A percentile compares a stretch with the other conserved stretches of the same genome.
phyloP scores from a whole-genome alignment of 768 basidiomycete species.

The Lactarius vividus region DNA sequence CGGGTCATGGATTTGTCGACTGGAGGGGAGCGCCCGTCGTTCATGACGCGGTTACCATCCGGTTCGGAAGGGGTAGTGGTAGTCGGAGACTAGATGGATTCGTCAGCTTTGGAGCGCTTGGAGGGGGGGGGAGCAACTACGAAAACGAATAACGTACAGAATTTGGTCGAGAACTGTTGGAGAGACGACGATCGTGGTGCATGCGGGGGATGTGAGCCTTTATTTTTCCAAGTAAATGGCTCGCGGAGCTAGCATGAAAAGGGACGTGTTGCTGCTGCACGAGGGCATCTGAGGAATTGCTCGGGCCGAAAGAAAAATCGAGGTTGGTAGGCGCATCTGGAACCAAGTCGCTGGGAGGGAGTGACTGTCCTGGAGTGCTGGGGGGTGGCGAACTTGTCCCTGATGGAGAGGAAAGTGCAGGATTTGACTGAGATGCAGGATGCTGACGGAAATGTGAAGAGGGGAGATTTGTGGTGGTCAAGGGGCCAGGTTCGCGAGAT shows the following conservation, averaged over 20 bases:
- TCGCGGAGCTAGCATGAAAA: constrained; percentile 24
- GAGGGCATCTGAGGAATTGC: constrained; percentile 38
- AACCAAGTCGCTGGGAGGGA: constrained; percentile 42
- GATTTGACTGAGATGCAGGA: constrained; percentile 45
- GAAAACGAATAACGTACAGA: constrained; percentile 30
- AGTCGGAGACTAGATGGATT: constrained; percentile 31
- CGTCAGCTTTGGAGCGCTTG: constrained; percentile 26
- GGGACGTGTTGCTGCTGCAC: constrained; percentile 36
- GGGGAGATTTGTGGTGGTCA: constrained; percentile 39
- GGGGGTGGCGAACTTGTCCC: constrained; percentile 70
- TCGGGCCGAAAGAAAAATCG: constrained; percentile 29
- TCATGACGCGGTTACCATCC: constrained; percentile 21
- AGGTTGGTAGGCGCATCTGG: constrained; percentile 39
- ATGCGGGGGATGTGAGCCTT: constrained; percentile 30
- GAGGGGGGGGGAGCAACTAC: background rate
- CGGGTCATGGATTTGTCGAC: constrained; percentile 33
- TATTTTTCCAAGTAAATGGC: constrained; percentile 27
- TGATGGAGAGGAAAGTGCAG: constrained; percentile 66
- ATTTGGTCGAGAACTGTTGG: constrained; percentile 35
- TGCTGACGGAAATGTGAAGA: constrained; percentile 29
- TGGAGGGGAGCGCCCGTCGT: constrained; percentile 30
- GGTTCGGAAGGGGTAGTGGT: constrained; percentile 25
- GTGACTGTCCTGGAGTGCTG: constrained; percentile 55
- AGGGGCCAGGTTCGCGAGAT: constrained; percentile 34
- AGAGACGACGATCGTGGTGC: constrained; percentile 30